Conservation (phyloP, 2,329 filamentous ascomycete species). For the Tolypocladium capitatum region DNA sequence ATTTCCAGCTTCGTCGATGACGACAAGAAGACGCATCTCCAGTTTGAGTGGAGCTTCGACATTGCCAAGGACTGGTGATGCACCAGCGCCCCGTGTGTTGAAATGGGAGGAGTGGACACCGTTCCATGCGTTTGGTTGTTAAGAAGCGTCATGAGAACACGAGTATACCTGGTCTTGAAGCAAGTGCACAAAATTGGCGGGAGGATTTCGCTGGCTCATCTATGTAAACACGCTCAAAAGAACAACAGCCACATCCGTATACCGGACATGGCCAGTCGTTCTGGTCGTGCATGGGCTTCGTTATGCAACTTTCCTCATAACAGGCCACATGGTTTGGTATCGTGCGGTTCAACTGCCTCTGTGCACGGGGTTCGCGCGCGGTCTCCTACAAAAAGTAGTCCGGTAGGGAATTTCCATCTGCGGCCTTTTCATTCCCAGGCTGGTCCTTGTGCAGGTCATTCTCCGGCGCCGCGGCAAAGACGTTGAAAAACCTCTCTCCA, state of each 20-base stretch:
- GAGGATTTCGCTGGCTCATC: neutral
- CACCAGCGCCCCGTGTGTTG: conserved; percentile 1
- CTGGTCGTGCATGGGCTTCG: neutral
- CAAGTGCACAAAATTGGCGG: neutral
- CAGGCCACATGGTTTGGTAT: neutral
- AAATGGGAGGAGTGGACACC: neutral
- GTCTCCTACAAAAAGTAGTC: conserved; percentile 52
- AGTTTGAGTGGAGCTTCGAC: conserved; percentile 93
- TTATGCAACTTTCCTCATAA: neutral
- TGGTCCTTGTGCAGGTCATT: conserved; percentile 86
- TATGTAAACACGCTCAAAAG: neutral
- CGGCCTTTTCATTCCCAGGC: conserved; percentile 58
- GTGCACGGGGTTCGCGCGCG: neutral
- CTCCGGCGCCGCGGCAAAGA: conserved; percentile 92
- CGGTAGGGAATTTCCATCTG: conserved; percentile 49
- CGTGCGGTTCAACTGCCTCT: neutral
- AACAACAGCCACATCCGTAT: conserved; percentile 1
- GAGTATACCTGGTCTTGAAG: conserved; percentile 4
- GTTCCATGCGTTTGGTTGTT: conserved; percentile 2
- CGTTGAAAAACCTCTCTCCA: conserved; percentile 91
- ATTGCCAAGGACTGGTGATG: conserved; percentile 89
- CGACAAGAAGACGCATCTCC: conserved; percentile 77
- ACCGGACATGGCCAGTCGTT: neutral
- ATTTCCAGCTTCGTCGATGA: conserved; percentile 88
- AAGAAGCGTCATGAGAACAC: conserved; percentile 8